A percentile compares a stretch with the other conserved stretches of the same genome.
These are phyloP conservation scores for Colletotrichum incanum DNA, from an alignment of 2,329 filamentous ascomycete genomes.

Conservation along the genomic window DNA sequence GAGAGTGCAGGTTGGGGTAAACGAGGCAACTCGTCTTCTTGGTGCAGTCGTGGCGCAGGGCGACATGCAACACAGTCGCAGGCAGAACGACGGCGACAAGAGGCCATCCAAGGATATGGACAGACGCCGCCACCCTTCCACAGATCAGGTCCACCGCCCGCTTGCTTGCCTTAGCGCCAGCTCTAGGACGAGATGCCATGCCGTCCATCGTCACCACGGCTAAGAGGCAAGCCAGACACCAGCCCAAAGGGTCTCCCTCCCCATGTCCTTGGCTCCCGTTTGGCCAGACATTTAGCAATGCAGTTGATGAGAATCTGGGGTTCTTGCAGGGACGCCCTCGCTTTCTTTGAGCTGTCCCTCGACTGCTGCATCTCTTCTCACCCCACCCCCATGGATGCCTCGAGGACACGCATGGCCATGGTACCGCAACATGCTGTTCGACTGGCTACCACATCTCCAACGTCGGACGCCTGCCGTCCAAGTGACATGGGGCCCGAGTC, in stretches of 20 bases:
- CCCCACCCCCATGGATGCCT: neutral
- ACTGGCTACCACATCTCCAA: neutral
- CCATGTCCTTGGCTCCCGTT: slow-evolving; percentile 17
- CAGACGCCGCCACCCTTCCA: neutral
- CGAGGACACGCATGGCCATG: neutral
- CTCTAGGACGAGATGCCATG: slow-evolving; percentile 1
- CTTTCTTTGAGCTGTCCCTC: neutral
- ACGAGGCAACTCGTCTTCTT: slow-evolving; percentile 9
- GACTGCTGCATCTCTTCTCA: neutral
- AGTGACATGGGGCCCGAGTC: neutral
- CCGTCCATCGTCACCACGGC: neutral
- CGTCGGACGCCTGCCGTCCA: neutral
- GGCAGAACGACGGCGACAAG: slow-evolving; percentile 4
- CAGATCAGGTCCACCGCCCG: neutral
- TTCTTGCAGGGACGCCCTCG: slow-evolving; percentile 1
- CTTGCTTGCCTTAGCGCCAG: neutral
- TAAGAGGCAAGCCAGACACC: neutral
- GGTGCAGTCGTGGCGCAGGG: slow-evolving; percentile 13
- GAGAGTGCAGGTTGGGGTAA: slow-evolving; percentile 26
- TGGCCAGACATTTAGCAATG: slow-evolving; percentile 1
- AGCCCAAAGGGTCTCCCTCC: slow-evolving; percentile 8
- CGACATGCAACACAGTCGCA: neutral
- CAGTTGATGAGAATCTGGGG: slow-evolving; percentile 20
- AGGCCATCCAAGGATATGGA: neutral
- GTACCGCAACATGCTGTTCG: neutral